Evolutionary conservation across 2,329 filamentous ascomycete genomes (phyloP).

Genomic region (Pyrenophora teres): DNA sequence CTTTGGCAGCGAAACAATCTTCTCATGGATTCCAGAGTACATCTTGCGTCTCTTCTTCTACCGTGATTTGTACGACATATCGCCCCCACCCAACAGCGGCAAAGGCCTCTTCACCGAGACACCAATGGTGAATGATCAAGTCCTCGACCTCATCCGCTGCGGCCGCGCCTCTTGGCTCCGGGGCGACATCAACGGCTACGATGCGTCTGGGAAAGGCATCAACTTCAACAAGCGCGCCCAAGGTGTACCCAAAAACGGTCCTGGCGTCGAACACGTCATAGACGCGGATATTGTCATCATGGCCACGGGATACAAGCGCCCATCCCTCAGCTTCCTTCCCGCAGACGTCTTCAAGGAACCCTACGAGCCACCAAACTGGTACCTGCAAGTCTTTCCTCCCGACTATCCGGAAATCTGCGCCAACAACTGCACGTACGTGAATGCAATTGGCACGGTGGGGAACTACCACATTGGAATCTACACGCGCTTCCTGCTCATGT

Average conservation of each 20-base stretch:
- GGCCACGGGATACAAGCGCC: conserved; percentile 81
- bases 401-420: conserved; percentile 73
- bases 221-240: conserved; percentile 71
- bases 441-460: conserved; percentile 79
- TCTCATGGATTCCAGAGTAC: conserved; percentile 79
- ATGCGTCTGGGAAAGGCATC: conserved; percentile 67
- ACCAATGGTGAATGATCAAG: conserved; percentile 83
- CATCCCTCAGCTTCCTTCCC: conserved; percentile 74
- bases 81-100: conserved; percentile 59
- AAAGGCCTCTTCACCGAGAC: conserved; percentile 82
- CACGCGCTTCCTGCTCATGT: conserved; percentile 84
- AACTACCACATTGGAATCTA: conserved; percentile 93
- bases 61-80: conserved; percentile 74
- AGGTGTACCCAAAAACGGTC: conserved; percentile 76
- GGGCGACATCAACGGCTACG: conserved; percentile 74
- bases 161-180: conserved; percentile 79
- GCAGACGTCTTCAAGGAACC: conserved; percentile 72
- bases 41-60: conserved; percentile 81
- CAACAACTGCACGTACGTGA: conserved; percentile 83
- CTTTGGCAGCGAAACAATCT: conserved; percentile 73
- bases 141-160: conserved; percentile 74
- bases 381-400: conserved; percentile 83
- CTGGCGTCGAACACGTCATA: conserved; percentile 68
- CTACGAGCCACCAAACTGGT: conserved; percentile 84
- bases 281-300: conserved; percentile 78